Evolutionary conservation across 2,329 filamentous ascomycete species (phyloP), one percentile per base, ranked within the genome.

Genomic region (Fusarium nelsonii): DNA sequence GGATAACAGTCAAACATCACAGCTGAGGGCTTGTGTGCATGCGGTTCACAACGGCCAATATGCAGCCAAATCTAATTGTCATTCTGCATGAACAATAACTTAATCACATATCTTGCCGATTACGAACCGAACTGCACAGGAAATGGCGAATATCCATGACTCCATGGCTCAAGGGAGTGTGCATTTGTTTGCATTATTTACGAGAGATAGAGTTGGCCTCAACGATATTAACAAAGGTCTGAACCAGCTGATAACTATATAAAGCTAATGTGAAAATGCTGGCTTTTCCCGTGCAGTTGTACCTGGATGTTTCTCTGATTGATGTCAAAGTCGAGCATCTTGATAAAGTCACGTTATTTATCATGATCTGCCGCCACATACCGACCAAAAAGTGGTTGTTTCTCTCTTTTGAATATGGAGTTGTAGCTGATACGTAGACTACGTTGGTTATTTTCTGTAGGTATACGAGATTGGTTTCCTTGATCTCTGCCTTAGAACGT

Each of bases 61-160:
- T 51, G 53, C 54, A 52, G 54, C 59, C 44, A 23, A 33, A 20
- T 34, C 34, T 14, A 41, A 20, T 34, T 15, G 32, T 45, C 37
- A 14, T 26, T 33, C 14, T 65, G 18, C 40, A 39, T 28, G 6
- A 15, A n/a, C 3, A 23, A 28, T 14, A 50, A 50, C n/a, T n/a
- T 10, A 58, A 40, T 32, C 15, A 36, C 16, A 37, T 14, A 18
- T 37, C n/a, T 43, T 52, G 18, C 61, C 39, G 49, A 69, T 50
- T 48, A 39, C 26, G 44, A 30, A 15, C 40, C 41, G 30, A 20
- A 10, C 6, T 26, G 20, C 40, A 26, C 18, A 15, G n/a, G 34
- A 26, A 14, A 20, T 26, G 33, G 16, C 26, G 33, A 37, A 40
- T 34, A 56, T 57, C 61, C 40, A 57, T 57, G 50, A 41, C 36